phyloP scores from a whole-genome alignment of 1,284 basidiomycete genomes.

The Tilletia setariae region DNA sequence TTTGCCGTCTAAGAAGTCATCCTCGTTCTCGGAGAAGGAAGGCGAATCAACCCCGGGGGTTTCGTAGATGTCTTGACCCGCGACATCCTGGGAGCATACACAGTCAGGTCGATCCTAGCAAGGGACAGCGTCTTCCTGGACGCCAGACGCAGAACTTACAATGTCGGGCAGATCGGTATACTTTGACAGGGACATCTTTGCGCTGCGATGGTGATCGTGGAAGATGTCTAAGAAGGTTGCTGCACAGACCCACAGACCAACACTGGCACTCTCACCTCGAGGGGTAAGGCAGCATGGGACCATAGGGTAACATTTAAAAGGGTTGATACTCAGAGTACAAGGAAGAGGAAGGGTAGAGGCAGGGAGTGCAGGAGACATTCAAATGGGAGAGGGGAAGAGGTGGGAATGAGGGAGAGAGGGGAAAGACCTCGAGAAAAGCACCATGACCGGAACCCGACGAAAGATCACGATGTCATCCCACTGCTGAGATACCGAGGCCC shows the following conservation, averaged over 20 bases:
- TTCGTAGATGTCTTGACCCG: constrained; percentile 22
- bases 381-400: neutral
- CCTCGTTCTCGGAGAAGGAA: constrained; percentile 8
- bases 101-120: neutral
- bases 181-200: constrained; percentile 24
- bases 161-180: constrained; percentile 29
- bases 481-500: too few relatives aligned
- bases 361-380: neutral
- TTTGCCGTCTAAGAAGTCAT: constrained; percentile 6
- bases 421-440: neutral
- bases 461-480: too few relatives aligned
- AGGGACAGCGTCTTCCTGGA: too few relatives aligned
- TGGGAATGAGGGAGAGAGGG: neutral
- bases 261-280: too few relatives aligned
- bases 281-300: too few relatives aligned
- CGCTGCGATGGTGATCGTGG: neutral
- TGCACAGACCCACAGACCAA: neutral
- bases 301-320: too few relatives aligned
- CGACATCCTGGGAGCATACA: constrained; percentile 22
- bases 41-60: constrained; percentile 11
- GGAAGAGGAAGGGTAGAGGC: neutral
- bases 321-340: too few relatives aligned
- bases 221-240: neutral
- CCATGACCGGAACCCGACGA: neutral
- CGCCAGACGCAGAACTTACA: constrained; percentile 12